These are phyloP conservation scores for Pseudogymnoascus sp. DNA, from an alignment of 2,329 filamentous ascomycete genomes.

Conservation along the genomic window DNA sequence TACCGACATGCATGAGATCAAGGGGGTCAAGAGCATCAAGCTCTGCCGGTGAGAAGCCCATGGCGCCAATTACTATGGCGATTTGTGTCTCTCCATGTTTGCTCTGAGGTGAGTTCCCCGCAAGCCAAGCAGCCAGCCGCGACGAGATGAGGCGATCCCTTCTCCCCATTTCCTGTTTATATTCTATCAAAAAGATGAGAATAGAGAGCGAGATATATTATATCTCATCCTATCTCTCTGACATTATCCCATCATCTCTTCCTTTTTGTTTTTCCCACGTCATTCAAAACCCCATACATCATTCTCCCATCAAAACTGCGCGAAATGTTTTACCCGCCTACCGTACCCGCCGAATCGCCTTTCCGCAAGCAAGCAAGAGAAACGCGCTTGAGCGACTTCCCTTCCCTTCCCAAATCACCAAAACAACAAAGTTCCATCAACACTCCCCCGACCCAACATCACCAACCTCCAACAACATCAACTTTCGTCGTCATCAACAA, in stretches of 20 bases:
- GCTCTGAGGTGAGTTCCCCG: neutral
- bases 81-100: neutral
- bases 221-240: neutral
- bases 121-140: neutral
- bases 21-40: neutral
- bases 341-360: neutral
- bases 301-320: neutral
- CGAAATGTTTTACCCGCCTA: neutral
- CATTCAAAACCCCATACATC: neutral
- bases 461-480: constrained; percentile 16
- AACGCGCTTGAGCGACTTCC: constrained; percentile 8
- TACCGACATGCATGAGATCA: neutral
- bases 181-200: neutral
- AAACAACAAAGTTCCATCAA: constrained; percentile 8
- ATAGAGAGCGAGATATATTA: neutral
- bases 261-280: neutral
- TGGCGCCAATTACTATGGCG: neutral
- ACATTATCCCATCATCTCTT: neutral
- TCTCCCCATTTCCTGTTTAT: neutral
- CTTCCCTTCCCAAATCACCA: constrained; percentile 3
- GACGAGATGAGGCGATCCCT: neutral
- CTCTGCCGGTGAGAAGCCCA: neutral
- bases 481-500: constrained; percentile 13
- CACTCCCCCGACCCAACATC: constrained; percentile 1
- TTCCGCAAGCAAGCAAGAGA: constrained; percentile 4